Base-by-base conservation (phyloP, 2,329 filamentous ascomycete genomes). In the Neonectria punicea region DNA sequence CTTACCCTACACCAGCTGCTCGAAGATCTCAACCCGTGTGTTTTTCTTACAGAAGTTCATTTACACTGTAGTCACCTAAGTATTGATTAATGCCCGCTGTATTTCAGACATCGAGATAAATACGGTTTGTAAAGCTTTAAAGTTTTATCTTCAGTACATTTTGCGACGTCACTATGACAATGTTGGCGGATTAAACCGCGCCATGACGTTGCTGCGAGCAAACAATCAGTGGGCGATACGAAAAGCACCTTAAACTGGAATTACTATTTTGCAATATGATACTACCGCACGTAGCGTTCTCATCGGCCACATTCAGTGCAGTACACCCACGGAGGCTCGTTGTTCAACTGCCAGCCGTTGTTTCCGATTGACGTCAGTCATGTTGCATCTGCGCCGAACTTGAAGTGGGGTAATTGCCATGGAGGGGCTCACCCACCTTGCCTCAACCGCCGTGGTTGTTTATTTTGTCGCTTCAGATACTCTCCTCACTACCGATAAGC, bases 391-490 rank as follows among this genome's bases (percentile, higher is more conserved):
- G 30, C 46, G 30, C 54, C 47, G 34, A 46, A 32, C 28, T 13
- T 5, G 18, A 63, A 55, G 55, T 66, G 63, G 63, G 63, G 63
- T 63, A 59, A 28, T 30, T 53, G 14, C 2, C 22, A 64, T 54
- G 32, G 59, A 59, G 63, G 59, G 63, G 60, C 50, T 60, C 55
- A 30, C 55, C 55, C 55, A 59, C 53, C 39, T 28, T 32, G 25
- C 30, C 25, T 57, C 32, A 54, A 47, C 51, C 18, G 5, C 25
- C 22, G 10, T 55, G 39, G 36, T 36, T 25, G 20, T 39, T 14
- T 22, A 44, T 30, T 50, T 50, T 18, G 49, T n/a, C 49, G 18
- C 9, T 22, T 53, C 18, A 25, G 39, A 32, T 57, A 10, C 16
- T 60, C 58, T 55, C 53, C 55, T 43, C 57, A 30, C 67, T 36